Evolutionary conservation across 192 early-diverging fungal genomes (phyloP), one percentile per base, ranked within the genome.

Genomic region (Linnemannia zychae): DNA sequence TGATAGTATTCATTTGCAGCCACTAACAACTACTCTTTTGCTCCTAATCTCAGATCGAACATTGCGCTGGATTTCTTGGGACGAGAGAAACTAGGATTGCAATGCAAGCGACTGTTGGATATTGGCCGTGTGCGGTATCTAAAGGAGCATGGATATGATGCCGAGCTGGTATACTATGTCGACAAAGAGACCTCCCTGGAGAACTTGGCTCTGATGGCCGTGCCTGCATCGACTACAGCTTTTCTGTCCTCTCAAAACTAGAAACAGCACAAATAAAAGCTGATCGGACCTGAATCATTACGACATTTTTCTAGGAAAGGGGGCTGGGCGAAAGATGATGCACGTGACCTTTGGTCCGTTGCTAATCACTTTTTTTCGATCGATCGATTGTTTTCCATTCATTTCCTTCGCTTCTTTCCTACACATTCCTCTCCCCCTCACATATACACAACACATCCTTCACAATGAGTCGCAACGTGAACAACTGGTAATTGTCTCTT

Each of bases 91-190:
- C 88, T 96, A 69, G 97, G 97, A 0, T 90, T 89, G 40, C 87
- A 93, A 44, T 93, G 93, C 70, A 98, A 98, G 78, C 89, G 96
- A 22, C 76, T 96, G n/a, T 50, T 97, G 52, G 96, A 98, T 72
- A 80, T 88, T 60, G 97, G 97, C 9, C 88, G 97, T 28, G 83
- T 90, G 1, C 66, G 81, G 18, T 95, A 89, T 40, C 77, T 97
- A 44, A 65, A 88, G 18, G 75, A 81, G 50, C 53, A 92, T 69
- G 93, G 95, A 0, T 93, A 94, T 75, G 83, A 94, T 49, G 90
- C 89, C 4, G 88, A 93, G 72, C 89, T 97, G n/a, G 91, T 96
- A 11, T 94, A 96, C 71, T 97, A 96, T 86, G 92, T 92, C 22
- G 90, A 89, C 44, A 74, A 87, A 67, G 80, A 87, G 34, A 91